These are phyloP conservation scores for Nakazawaea siamensis DNA, from an alignment of 805 yeast species.

Conservation along the genomic window DNA sequence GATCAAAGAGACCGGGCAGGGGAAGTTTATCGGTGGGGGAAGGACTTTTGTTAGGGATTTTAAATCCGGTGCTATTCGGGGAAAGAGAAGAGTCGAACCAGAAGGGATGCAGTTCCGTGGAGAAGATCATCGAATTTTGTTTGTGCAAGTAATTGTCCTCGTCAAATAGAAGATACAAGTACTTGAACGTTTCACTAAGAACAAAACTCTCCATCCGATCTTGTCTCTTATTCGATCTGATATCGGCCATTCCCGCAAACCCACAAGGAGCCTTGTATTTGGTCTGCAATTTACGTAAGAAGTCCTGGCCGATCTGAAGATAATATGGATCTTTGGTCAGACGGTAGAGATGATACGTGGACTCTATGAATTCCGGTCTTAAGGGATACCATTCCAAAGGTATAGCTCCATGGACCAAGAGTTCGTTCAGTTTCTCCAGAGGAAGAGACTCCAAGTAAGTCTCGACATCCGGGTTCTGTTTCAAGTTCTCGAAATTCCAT, in stretches of 20 bases:
- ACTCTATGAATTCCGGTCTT: slow-evolving; percentile 87
- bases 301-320: slow-evolving; percentile 62
- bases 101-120: slow-evolving; percentile 90
- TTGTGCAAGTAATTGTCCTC: slow-evolving; percentile 43
- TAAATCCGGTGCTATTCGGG: slow-evolving; percentile 6
- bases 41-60: too few relatives aligned
- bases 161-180: slow-evolving; percentile 73
- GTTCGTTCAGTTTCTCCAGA: slow-evolving; percentile 16
- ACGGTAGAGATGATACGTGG: slow-evolving; percentile 72
- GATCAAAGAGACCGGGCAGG: too few relatives aligned
- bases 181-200: slow-evolving; percentile 79
- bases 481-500: slow-evolving; percentile 41
- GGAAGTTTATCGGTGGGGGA: too few relatives aligned
- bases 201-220: slow-evolving; percentile 92
- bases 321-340: slow-evolving; percentile 86
- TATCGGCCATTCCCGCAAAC: slow-evolving; percentile 66
- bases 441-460: slow-evolving; percentile 14
- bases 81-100: slow-evolving; percentile 46
- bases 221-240: slow-evolving; percentile 52
- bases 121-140: slow-evolving; percentile 37
- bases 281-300: slow-evolving; percentile 46
- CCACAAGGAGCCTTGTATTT: slow-evolving; percentile 65
- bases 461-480: too few relatives aligned
- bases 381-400: slow-evolving; percentile 86
- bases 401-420: slow-evolving; percentile 20